Evolutionary conservation across 2,329 filamentous ascomycete species (phyloP), one percentile per base, ranked within the genome.

Genomic region (Beauveria sp.): DNA sequence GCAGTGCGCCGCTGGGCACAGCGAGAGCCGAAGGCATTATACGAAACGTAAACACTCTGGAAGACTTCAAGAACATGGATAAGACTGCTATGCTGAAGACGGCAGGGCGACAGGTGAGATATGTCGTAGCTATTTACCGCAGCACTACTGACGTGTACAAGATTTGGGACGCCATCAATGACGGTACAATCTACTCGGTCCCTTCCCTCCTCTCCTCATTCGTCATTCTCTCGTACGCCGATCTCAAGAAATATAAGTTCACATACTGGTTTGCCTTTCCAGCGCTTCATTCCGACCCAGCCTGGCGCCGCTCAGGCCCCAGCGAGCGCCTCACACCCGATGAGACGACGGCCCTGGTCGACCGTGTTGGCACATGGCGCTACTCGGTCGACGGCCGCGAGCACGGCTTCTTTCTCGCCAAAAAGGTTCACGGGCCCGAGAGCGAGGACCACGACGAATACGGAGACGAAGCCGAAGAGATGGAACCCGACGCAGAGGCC

Each of bases 261-360:
- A 91, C 89, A n/a, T 98, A 98, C 76, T 96, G 96, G 86, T 98
- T 98, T 74, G 93, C 89, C 5, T 99, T 96, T 70, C 95, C 95
- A 1, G 92, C 93, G 18, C 81, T 99, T 50, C 93, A 96, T 72
- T 96, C 93, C 4, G 88, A 93, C 60, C 91, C 91, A 1, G 79
- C 82, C 30, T 99, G 95, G 95, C 87, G 84, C 67, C 79, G 87
- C 57, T 74, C 80, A 2, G 81, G 79, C 2, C 78, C 78, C 9
- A 77, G 84, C 53, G 75, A 78, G 58, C 80, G 73, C 53, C 75
- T 98, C 53, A 84, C 80, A 3, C 71, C 82, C 2, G 78, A 83
- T 64, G 93, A 98, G 73, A 93, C 88, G 62, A 87, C 86, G 2
- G 82, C 85, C 7, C 81, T 99, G 38, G 90, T 93, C 14, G 92